Percentiles rank a stretch among this genome's conserved stretches.
phyloP scores from a whole-genome alignment of 1,284 basidiomycete genomes.

The Malassezia pachydermatis region DNA sequence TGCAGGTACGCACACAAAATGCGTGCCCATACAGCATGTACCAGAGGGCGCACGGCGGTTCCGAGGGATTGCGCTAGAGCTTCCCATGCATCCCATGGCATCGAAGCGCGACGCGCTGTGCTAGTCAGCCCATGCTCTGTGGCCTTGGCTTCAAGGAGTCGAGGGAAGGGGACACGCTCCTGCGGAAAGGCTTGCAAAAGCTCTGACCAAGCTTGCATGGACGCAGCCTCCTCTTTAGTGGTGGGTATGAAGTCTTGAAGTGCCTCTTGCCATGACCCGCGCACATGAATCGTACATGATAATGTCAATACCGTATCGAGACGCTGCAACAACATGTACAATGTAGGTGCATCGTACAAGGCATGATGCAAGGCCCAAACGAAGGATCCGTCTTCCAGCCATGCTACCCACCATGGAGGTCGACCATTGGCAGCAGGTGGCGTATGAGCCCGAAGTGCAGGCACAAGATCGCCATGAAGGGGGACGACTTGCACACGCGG shows the following conservation, averaged over 20 bases:
- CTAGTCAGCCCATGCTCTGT: no score
- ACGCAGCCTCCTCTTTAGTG: slow-evolving; percentile 16
- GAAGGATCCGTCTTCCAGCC: neutral
- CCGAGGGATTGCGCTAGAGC: slow-evolving; percentile 22
- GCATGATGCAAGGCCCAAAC: slow-evolving; percentile 32
- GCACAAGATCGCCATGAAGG: neutral
- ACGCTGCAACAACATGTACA: slow-evolving; percentile 25
- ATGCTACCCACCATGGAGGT: slow-evolving; percentile 8
- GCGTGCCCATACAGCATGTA: slow-evolving; percentile 45
- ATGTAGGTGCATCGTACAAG: slow-evolving; percentile 34
- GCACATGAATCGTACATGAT: no score
- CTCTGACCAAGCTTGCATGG: slow-evolving; percentile 20
- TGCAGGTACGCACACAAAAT: slow-evolving; percentile 40
- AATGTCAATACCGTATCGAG: slow-evolving; percentile 24
- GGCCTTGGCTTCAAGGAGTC: slow-evolving; percentile 16
- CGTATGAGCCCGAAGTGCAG: neutral
- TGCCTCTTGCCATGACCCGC: slow-evolving; percentile 23
- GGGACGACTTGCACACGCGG: neutral
- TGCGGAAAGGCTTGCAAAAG: no score
- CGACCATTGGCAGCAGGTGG: neutral
- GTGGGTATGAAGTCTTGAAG: slow-evolving; percentile 25
- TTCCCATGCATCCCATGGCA: slow-evolving; percentile 24
- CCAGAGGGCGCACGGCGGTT: slow-evolving; percentile 43
- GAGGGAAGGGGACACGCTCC: slow-evolving; percentile 15
- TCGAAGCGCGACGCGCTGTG: neutral